phyloP scores from a whole-genome alignment of 2,329 filamentous ascomycete species.

The Epichloe gansuensis region DNA sequence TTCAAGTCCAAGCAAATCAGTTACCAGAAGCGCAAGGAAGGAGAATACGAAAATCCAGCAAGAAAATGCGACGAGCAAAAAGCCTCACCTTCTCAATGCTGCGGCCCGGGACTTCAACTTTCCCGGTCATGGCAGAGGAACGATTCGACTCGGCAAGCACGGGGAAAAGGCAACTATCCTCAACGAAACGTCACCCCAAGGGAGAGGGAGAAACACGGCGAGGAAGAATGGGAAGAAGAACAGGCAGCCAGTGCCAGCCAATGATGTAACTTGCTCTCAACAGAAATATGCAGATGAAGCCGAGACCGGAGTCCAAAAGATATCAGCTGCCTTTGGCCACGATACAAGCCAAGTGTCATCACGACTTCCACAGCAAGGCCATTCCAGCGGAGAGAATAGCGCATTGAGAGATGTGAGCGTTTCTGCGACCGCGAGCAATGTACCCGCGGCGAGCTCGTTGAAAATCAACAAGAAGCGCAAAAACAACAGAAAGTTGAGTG shows the following conservation, averaged over 20 bases:
- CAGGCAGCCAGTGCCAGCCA: too few species aligned
- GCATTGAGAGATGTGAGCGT: neutral
- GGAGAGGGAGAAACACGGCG: neutral
- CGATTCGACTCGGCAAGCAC: neutral
- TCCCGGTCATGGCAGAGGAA: constrained; percentile 1
- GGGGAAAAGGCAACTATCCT: neutral
- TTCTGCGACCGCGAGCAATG: neutral
- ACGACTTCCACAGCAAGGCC: neutral
- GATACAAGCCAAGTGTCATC: neutral
- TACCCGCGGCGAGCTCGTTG: neutral
- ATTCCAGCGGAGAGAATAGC: neutral
- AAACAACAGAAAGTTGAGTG: neutral
- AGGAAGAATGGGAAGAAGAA: neutral
- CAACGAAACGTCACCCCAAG: neutral
- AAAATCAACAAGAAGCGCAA: neutral
- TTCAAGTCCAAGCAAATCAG: neutral
- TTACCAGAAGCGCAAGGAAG: neutral
- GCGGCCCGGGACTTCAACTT: neutral
- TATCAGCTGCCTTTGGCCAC: neutral
- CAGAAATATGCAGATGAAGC: neutral
- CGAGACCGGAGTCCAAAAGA: neutral
- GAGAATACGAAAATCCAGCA: neutral
- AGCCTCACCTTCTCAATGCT: neutral
- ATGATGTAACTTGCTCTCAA: neutral
- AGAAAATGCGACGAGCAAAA: neutral